A percentile compares a stretch with the other conserved stretches of the same genome.
These are phyloP conservation scores for Sordariomycetes sp. DNA, from an alignment of 2,329 filamentous ascomycete species.

Conservation along the genomic window DNA sequence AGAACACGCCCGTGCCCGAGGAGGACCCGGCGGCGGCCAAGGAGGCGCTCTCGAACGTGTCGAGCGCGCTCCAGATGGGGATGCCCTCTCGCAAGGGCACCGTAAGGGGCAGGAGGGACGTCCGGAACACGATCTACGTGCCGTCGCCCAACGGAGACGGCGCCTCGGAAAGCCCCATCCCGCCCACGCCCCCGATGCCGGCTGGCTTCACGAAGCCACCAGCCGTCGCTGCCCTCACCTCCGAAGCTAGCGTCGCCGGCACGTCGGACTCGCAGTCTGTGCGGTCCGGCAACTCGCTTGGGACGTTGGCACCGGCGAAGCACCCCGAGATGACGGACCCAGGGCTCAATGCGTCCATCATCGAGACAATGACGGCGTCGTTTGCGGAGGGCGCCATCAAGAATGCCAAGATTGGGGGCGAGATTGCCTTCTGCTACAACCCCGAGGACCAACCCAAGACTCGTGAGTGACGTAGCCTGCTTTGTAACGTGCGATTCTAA, in stretches of 20 bases:
- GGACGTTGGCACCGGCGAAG: slow-evolving; percentile 52
- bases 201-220: slow-evolving; percentile 22
- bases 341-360: slow-evolving; percentile 76
- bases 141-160: slow-evolving; percentile 26
- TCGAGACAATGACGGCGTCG: slow-evolving; percentile 79
- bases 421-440: slow-evolving; percentile 81
- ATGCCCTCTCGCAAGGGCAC: slow-evolving; percentile 64
- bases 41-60: slow-evolving; percentile 62
- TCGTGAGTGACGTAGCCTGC: slow-evolving; percentile 22
- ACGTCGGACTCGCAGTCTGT: slow-evolving; percentile 83
- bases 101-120: slow-evolving; percentile 76
- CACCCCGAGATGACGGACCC: slow-evolving; percentile 72
- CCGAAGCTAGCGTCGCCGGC: slow-evolving; percentile 45
- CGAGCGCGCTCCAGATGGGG: slow-evolving; percentile 51
- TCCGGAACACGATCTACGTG: slow-evolving; percentile 80
- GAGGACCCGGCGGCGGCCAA: slow-evolving; percentile 62
- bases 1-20: slow-evolving; percentile 64
- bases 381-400: slow-evolving; percentile 65
- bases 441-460: slow-evolving; percentile 27
- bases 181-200: slow-evolving; percentile 11
- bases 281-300: slow-evolving; percentile 72
- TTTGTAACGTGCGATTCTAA: slow-evolving; percentile 8
- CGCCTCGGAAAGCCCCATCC: slow-evolving; percentile 4
- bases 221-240: slow-evolving; percentile 40
- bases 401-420: slow-evolving; percentile 65